Conservation (phyloP, 257 asterid species). For the Penstemon davidsonii region DNA sequence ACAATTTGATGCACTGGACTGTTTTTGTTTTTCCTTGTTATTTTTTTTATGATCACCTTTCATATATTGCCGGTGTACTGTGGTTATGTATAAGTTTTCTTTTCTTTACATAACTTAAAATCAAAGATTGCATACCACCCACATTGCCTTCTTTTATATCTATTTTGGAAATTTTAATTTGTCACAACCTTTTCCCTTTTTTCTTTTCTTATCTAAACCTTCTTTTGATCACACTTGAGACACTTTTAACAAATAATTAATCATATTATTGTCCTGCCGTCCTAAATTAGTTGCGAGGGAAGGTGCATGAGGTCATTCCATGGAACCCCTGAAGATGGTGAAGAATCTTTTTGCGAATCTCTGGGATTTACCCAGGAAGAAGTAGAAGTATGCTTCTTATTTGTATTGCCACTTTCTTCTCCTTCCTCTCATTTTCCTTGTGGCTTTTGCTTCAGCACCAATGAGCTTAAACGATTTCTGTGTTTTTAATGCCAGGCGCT, state of each 20-base stretch:
- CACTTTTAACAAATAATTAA: constrained; percentile 1
- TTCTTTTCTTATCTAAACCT: background rate
- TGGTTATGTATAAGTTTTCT: too few species aligned
- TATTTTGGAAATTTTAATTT: background rate
- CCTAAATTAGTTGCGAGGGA: constrained; percentile 69
- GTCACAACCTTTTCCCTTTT: constrained; percentile 2
- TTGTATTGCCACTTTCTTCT: constrained; percentile 7
- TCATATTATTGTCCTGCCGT: constrained; percentile 16
- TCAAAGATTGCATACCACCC: too few species aligned
- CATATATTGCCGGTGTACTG: too few species aligned
- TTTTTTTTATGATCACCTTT: too few species aligned
- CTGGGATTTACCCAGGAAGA: constrained; percentile 57
- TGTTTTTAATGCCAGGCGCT: constrained; percentile 43
- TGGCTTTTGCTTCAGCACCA: constrained; percentile 21
- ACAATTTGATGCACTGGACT: too few species aligned
- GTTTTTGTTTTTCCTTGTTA: too few species aligned
- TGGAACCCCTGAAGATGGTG: constrained; percentile 61
- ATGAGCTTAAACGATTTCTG: constrained; percentile 23
- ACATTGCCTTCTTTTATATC: background rate
- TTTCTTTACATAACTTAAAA: too few species aligned
- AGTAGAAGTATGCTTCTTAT: constrained; percentile 44
- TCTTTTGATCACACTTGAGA: background rate
- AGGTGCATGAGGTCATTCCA: constrained; percentile 93
- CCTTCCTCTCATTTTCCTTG: constrained; percentile 2
- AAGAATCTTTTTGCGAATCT: constrained; percentile 58